Percentiles rank a stretch among this genome's conserved stretches.
These are phyloP conservation scores for Boletus mariae DNA, from an alignment of 1,284 basidiomycete species.

Conservation along the genomic window DNA sequence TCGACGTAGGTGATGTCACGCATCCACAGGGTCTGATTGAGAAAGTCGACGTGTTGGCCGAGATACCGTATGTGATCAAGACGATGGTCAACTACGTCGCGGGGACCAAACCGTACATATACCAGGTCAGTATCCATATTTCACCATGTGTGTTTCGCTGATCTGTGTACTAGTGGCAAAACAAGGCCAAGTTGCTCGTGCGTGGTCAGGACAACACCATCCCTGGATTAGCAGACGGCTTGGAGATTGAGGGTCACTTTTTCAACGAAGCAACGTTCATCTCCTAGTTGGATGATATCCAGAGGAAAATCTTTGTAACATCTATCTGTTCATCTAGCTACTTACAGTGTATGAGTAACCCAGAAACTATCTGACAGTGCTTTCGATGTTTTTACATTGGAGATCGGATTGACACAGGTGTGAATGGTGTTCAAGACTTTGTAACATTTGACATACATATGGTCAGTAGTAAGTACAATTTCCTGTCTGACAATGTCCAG, in stretches of 20 bases:
- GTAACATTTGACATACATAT: not conserved
- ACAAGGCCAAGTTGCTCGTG: slow-evolving; percentile 68
- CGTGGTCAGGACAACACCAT: slow-evolving; percentile 56
- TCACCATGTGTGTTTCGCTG: not conserved
- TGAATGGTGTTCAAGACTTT: too few species aligned
- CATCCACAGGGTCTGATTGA: slow-evolving; percentile 81
- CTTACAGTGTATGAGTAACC: not conserved
- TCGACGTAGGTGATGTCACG: slow-evolving; percentile 54
- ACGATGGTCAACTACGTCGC: slow-evolving; percentile 88
- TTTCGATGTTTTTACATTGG: not conserved
- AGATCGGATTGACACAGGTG: too few species aligned
- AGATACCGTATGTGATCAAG: slow-evolving; percentile 91
- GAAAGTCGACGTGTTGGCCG: slow-evolving; percentile 95
- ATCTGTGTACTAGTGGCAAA: slow-evolving; percentile 69
- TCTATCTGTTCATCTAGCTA: not conserved
- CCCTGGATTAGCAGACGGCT: slow-evolving; percentile 40
- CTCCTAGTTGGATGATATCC: slow-evolving; percentile 44
- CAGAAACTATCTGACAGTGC: not conserved
- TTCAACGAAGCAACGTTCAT: slow-evolving; percentile 94
- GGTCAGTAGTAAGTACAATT: too few species aligned
- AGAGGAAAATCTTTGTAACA: not conserved
- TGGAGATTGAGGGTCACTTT: slow-evolving; percentile 67
- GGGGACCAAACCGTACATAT: slow-evolving; percentile 90
- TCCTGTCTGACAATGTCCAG: too few species aligned
- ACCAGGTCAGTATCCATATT: slow-evolving; percentile 61